Conservation (phyloP, 345 rosid species). For the Acer yangbiense region DNA sequence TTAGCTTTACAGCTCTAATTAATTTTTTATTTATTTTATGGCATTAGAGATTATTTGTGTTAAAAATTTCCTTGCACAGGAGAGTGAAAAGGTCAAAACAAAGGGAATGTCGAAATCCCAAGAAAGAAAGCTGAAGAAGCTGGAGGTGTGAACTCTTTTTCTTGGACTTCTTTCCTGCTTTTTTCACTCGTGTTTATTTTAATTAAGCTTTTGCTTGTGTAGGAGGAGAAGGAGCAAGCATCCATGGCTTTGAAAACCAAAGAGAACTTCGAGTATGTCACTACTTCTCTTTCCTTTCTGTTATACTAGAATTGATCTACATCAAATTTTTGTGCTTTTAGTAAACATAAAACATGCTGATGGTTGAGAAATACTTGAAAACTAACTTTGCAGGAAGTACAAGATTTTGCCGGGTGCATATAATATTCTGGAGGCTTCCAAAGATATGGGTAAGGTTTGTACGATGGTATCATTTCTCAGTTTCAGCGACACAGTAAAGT, state of each 20-base stretch:
- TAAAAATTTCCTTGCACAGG: conserved; percentile 19
- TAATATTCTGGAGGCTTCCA: conserved; percentile 67
- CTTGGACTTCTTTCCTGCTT: not conserved
- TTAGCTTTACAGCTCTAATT: not conserved
- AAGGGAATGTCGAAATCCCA: conserved; percentile 42
- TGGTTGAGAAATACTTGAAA: not conserved
- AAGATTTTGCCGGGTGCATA: conserved; percentile 63
- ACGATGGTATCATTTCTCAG: conserved; percentile 9
- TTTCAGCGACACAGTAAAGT: not conserved
- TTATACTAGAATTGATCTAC: not conserved
- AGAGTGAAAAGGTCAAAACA: conserved; percentile 23
- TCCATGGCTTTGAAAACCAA: conserved; percentile 47
- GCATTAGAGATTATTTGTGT: not conserved
- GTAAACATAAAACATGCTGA: not conserved
- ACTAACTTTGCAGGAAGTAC: conserved; percentile 52
- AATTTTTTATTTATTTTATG: not conserved
- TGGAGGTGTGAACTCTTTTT: conserved; percentile 44
- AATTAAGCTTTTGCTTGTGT: conserved; percentile 6
- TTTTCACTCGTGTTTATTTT: conserved; percentile 4
- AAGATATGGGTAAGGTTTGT: conserved; percentile 65
- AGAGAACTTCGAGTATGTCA: conserved; percentile 60
- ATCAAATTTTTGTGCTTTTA: not conserved
- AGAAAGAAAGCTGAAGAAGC: conserved; percentile 70
- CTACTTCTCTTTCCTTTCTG: not conserved
- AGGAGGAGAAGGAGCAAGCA: conserved; percentile 68